A percentile compares a stretch with the other conserved stretches of the same genome.
Conservation (phyloP, 2,329 filamentous ascomycete genomes). For the Fusarium clavum region DNA sequence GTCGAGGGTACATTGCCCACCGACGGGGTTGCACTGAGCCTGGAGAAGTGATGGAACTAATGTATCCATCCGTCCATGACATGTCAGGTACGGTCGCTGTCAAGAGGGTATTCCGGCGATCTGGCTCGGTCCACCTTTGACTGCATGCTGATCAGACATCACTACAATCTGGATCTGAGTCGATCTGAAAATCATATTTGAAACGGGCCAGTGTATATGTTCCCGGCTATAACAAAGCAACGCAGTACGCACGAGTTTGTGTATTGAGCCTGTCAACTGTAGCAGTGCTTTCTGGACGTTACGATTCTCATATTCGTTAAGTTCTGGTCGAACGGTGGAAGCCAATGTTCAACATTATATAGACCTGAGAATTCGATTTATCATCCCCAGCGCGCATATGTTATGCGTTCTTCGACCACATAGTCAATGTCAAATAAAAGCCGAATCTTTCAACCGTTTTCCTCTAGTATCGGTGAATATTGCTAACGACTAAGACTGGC, state of each 20-base stretch:
- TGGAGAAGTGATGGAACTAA: slow-evolving; percentile 59
- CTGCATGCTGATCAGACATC: slow-evolving; percentile 6
- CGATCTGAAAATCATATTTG: not conserved
- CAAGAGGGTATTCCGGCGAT: slow-evolving; percentile 18
- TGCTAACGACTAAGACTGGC: not conserved
- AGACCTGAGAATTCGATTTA: not conserved
- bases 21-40: slow-evolving; percentile 60
- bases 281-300: not conserved
- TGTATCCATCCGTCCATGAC: slow-evolving; percentile 25
- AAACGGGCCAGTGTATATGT: not conserved
- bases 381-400: not conserved
- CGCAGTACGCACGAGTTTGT: not conserved
- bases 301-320: not conserved
- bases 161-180: not conserved
- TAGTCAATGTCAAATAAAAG: slow-evolving; percentile 25
- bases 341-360: not conserved
- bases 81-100: slow-evolving; percentile 31
- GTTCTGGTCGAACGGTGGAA: not conserved
- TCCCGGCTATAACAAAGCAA: not conserved
- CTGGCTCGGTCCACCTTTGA: slow-evolving; percentile 29
- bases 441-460: not conserved
- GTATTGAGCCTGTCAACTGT: not conserved
- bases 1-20: slow-evolving; percentile 62
- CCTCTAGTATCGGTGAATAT: not conserved
- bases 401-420: not conserved